Base-by-base conservation (phyloP, 257 asterid genomes). In the Solanum lignicaule region DNA sequence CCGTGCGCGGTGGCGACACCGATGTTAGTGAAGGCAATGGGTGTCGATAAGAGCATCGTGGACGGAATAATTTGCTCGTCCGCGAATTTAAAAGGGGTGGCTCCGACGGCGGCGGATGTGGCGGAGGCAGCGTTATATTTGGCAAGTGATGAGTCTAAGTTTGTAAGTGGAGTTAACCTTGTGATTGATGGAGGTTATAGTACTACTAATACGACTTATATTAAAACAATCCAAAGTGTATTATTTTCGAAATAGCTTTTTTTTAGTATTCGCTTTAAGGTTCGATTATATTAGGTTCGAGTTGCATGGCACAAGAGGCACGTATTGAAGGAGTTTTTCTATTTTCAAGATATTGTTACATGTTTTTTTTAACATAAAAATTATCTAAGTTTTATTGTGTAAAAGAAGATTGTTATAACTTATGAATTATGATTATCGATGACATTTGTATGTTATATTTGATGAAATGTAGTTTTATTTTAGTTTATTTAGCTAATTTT, bases 1-100 rank as follows among this genome's bases (percentile, higher is more conserved):
- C 99, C 99, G 0, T 90, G 93, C 69, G 98, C 95, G 16, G 97
- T 96, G 72, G 93, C 95, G 9, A 94, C 97, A 29, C 98, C 98
- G 46, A 78, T 94, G 91, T 88, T 92, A 33, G 90, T 90, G 66
- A 65, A 84, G 36, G 69, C 94, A 2, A 87, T 89, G 92, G 95
- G 96, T 48, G 90, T 89, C 86, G 95, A 82, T 12, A 93, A 88
- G 84, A 87, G 79, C 9, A 91, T 83, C 20, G 91, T 96, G 79
- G 97, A 96, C 66, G 94, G 76, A 21, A 91, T 94, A 6, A 90
- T 94, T 1, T 71, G 92, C 58, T 88, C 90, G 7, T 88, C 96
- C 7, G 96, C 98, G 1, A 96, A 87, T 41, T 52, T 96, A 90
- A 95, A 96, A 87, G 98, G 98, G 58, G 93, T 29, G 48, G 91